These are phyloP conservation scores for Globisporangium yorkense DNA, from an alignment of 352 stramenopile genomes.

Conservation along the genomic window DNA sequence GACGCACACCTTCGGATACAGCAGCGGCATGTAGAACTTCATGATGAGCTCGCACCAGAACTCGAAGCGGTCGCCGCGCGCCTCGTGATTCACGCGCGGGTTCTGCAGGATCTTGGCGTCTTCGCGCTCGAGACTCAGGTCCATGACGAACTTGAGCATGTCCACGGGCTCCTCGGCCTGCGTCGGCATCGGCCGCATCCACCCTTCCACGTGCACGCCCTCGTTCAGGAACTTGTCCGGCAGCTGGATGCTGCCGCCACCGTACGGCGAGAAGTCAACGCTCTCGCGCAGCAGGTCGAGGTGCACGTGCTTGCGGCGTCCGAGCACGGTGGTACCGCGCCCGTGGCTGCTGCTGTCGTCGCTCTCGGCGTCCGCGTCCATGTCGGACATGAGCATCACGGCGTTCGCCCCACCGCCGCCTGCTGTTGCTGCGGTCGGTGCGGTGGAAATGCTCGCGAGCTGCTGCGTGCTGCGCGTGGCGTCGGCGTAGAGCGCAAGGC, in stretches of 20 bases:
- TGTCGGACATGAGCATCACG: slow-evolving; percentile 35
- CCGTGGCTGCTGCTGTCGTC: slow-evolving; percentile 9
- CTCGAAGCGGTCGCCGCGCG: slow-evolving; percentile 65
- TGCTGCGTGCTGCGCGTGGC: slow-evolving; percentile 69
- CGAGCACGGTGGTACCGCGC: slow-evolving; percentile 31
- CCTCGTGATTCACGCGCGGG: slow-evolving; percentile 37
- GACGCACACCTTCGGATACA: slow-evolving; percentile 84
- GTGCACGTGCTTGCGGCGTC: slow-evolving; percentile 56
- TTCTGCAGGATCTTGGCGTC: slow-evolving; percentile 36
- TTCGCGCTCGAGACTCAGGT: slow-evolving; percentile 78
- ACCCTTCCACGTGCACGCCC: slow-evolving; percentile 79
- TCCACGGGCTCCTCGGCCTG: slow-evolving; percentile 84
- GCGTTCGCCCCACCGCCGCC: slow-evolving; percentile 19
- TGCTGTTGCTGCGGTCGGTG: slow-evolving; percentile 4
- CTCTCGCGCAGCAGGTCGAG: slow-evolving; percentile 75
- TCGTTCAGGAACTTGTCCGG: slow-evolving; percentile 82
- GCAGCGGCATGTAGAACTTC: slow-evolving; percentile 86
- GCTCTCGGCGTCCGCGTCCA: slow-evolving; percentile 30
- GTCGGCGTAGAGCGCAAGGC: slow-evolving; percentile 77
- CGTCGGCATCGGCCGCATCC: slow-evolving; percentile 71
- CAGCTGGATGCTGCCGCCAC: slow-evolving; percentile 70
- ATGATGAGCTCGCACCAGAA: slow-evolving; percentile 88
- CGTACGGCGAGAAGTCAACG: slow-evolving; percentile 84
- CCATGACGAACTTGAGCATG: slow-evolving; percentile 89
- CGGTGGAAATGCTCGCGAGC: slow-evolving; percentile 33